Percentiles rank a stretch among this genome's conserved stretches.
Evolutionary conservation across 768 basidiomycete genomes (phyloP).

Genomic region (Lentinula detonsa): DNA sequence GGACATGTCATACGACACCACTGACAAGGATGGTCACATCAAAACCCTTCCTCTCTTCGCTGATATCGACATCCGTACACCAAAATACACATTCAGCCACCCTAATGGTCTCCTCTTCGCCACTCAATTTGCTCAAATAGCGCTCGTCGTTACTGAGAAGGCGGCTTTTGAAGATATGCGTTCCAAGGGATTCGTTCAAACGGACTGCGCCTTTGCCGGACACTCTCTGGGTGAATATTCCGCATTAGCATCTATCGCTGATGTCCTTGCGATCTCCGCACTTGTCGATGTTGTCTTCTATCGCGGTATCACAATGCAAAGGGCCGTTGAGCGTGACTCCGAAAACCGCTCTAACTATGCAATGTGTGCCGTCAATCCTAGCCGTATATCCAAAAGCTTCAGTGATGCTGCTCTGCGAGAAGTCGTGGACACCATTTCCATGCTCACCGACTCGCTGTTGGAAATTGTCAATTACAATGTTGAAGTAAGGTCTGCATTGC

Average conservation of each 20-base stretch:
- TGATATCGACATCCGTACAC: slow-evolving; percentile 92
- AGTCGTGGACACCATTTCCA: slow-evolving; percentile 88
- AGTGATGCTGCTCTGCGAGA: slow-evolving; percentile 94
- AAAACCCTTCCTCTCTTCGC: slow-evolving; percentile 95
- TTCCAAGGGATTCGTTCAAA: slow-evolving; percentile 90
- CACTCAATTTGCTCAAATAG: slow-evolving; percentile 98
- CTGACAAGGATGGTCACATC: slow-evolving; percentile 93
- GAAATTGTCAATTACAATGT: slow-evolving; percentile 98
- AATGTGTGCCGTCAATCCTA: slow-evolving; percentile 99
- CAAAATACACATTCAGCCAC: slow-evolving; percentile 97
- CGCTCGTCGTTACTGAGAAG: slow-evolving; percentile 96
- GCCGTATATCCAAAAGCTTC: slow-evolving; percentile 91
- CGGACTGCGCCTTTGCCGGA: slow-evolving; percentile 90
- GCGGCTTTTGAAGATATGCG: slow-evolving; percentile 99
- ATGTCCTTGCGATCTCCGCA: slow-evolving; percentile 90
- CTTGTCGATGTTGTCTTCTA: slow-evolving; percentile 99
- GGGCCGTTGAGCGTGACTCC: slow-evolving; percentile 94
- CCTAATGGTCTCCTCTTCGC: slow-evolving; percentile 94
- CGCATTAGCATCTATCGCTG: slow-evolving; percentile 95
- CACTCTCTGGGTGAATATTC: slow-evolving; percentile 99
- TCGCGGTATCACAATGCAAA: slow-evolving; percentile 99
- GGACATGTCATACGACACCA: slow-evolving; percentile 97
- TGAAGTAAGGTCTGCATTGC: slow-evolving; percentile 45
- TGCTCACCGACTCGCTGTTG: slow-evolving; percentile 72
- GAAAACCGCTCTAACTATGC: slow-evolving; percentile 94